Evolutionary conservation across 495 filamentous ascomycete species (phyloP).

Genomic region (Pyrenopolyporus hunteri): DNA sequence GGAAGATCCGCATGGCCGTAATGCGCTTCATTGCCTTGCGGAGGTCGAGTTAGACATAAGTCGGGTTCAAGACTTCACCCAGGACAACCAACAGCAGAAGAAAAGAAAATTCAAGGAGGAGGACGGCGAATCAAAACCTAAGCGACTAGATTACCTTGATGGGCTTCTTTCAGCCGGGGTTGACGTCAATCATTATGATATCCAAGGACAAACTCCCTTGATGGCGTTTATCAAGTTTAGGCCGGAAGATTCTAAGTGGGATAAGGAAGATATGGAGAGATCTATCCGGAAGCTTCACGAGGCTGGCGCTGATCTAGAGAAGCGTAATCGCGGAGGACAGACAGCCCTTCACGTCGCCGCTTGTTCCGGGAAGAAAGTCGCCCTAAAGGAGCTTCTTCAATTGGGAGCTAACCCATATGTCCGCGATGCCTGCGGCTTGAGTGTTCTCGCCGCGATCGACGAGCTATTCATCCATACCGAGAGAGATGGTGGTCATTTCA

Average conservation of each 20-base stretch:
- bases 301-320: slow-evolving; percentile 45
- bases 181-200: slow-evolving; percentile 54
- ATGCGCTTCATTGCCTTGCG: slow-evolving; percentile 58
- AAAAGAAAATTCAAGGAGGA: slow-evolving; percentile 40
- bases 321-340: slow-evolving; percentile 53
- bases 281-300: slow-evolving; percentile 44
- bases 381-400: slow-evolving; percentile 50
- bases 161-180: slow-evolving; percentile 45
- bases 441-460: slow-evolving; percentile 49
- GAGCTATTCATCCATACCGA: slow-evolving; percentile 32
- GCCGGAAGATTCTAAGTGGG: slow-evolving; percentile 43
- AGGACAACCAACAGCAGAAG: slow-evolving; percentile 17
- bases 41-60: slow-evolving; percentile 43
- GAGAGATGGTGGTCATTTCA: slow-evolving; percentile 27
- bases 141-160: slow-evolving; percentile 42
- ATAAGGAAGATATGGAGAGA: slow-evolving; percentile 48
- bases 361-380: slow-evolving; percentile 50
- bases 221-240: slow-evolving; percentile 55
- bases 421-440: slow-evolving; percentile 46
- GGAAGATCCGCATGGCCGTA: slow-evolving; percentile 53
- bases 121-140: slow-evolving; percentile 20
- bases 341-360: slow-evolving; percentile 55
- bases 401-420: slow-evolving; percentile 50
- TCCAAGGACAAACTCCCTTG: slow-evolving; percentile 49
- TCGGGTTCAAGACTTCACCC: slow-evolving; percentile 7